phyloP scores from a whole-genome alignment of 768 basidiomycete species.

The Trametes meyenii region DNA sequence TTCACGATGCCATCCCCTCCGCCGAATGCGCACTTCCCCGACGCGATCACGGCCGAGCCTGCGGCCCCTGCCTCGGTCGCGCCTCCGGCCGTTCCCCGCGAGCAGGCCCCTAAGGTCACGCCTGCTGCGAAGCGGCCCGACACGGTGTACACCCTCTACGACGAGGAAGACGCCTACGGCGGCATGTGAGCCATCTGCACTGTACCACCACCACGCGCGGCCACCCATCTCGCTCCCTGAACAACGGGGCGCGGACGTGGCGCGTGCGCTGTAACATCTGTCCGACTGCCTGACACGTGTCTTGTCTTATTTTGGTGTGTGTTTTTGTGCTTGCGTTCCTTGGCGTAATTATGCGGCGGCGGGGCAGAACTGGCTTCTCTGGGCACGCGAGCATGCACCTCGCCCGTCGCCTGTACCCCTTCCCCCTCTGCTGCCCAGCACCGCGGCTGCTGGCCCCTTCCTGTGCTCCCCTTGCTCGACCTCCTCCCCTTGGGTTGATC shows the following conservation, averaged over 20 bases:
- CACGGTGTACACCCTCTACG: constrained; percentile 56
- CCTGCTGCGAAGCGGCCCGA: constrained; percentile 43
- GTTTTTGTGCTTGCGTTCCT: constrained; percentile 14
- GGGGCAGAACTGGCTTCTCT: constrained; percentile 34
- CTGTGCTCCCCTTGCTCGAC: constrained; percentile 1
- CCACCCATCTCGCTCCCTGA: not conserved
- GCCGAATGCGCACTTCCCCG: constrained; percentile 25
- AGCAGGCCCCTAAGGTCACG: not conserved
- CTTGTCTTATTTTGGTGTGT: constrained; percentile 4
- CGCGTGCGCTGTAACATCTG: constrained; percentile 9
- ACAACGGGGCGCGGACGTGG: not conserved
- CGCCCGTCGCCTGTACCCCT: constrained; percentile 9
- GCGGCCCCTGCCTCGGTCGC: constrained; percentile 1
- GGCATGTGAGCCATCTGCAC: constrained; percentile 50
- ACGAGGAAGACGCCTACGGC: constrained; percentile 69
- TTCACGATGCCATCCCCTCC: constrained; percentile 26
- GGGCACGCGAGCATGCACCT: constrained; percentile 27
- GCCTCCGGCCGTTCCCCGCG: not conserved
- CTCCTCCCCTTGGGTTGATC: not conserved
- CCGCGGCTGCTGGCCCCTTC: not conserved
- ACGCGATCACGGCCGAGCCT: constrained; percentile 1
- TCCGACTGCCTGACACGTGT: constrained; percentile 6
- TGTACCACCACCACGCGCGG: constrained; percentile 18
- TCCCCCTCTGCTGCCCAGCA: not conserved
- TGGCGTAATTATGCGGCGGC: constrained; percentile 24